A percentile compares a stretch with the other conserved stretches of the same genome.
phyloP scores from a whole-genome alignment of 2,329 filamentous ascomycete species.

The Colletotrichum sp. region DNA sequence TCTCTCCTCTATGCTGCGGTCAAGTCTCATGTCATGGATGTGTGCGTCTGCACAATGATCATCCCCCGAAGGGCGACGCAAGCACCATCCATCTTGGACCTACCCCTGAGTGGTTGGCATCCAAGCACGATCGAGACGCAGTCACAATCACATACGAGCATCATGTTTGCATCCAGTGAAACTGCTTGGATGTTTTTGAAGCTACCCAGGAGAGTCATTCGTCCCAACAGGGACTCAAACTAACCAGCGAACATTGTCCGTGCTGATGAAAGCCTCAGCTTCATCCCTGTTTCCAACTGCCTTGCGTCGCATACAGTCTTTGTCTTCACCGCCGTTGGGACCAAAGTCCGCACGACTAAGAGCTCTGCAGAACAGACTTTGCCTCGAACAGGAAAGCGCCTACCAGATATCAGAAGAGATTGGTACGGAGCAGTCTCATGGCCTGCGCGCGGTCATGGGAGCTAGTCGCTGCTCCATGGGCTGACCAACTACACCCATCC shows the following conservation, averaged over 20 bases:
- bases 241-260: not conserved
- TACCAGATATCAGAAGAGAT: not conserved
- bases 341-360: not conserved
- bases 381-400: not conserved
- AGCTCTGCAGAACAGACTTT: not conserved
- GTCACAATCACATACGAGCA: not conserved
- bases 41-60: not conserved
- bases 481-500: not conserved
- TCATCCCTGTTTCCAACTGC: not conserved
- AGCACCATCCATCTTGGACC: not conserved
- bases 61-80: not conserved
- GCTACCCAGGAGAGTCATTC: not conserved
- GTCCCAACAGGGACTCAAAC: not conserved
- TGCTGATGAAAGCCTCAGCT: not conserved
- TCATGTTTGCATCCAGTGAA: not conserved
- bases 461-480: not conserved
- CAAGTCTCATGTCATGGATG: not conserved
- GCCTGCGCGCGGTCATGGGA: not conserved
- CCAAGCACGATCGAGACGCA: not conserved
- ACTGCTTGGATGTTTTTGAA: not conserved
- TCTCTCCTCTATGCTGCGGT: not conserved
- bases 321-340: not conserved
- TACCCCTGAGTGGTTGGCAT: not conserved
- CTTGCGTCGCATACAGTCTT: not conserved
- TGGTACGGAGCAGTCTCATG: not conserved